Evolutionary conservation across 345 rosid genomes (phyloP), one percentile per base, ranked within the genome.

Genomic region (Syzygium grande): DNA sequence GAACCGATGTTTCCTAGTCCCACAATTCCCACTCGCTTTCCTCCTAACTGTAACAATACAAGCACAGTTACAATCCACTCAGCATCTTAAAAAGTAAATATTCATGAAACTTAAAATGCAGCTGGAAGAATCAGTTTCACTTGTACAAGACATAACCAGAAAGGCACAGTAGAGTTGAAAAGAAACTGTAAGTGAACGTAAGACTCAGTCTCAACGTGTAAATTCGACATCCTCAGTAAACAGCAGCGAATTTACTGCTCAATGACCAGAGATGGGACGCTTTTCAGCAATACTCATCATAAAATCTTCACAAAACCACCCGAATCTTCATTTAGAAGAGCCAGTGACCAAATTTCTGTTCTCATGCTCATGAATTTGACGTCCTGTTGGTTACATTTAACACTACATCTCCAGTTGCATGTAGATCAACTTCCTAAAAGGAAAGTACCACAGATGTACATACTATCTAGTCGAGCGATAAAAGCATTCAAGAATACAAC

Each of bases 1-100:
- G 88, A 87, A 51, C 95, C 94, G 30, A 93, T 90, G 80, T 87
- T 87, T 85, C 94, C 95, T n/a, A 94, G 51, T 55, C 95, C 95
- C 3, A 94, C 91, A 86, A 94, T 92, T 65, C 94, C 94, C 52
- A 91, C 89, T 43, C 90, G 88, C 89, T 92, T 94, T 52, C 94
- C 92, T 41, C 92, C 85, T n/a, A 94, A n/a, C 95, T 92, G 92
- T 55, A 68, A 68, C 22, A 11, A 68, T 68, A 68, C 14, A 4
- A 68, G 79, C 46, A 17, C 25, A 68, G 43, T 68, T 9, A 34
- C 34, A 30, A 30, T 16, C 43, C 79, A 65, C 79, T 30, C 43
- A 11, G 79, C 79, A 65, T 30, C 79, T 30, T 65, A 65, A 43
- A 65, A 38, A 30, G 79, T 30, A 65, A 10, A 65, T 30, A 65